A percentile compares a stretch with the other conserved stretches of the same genome.
phyloP scores from a whole-genome alignment of 495 filamentous ascomycete genomes.

The Penicillium lagena region DNA sequence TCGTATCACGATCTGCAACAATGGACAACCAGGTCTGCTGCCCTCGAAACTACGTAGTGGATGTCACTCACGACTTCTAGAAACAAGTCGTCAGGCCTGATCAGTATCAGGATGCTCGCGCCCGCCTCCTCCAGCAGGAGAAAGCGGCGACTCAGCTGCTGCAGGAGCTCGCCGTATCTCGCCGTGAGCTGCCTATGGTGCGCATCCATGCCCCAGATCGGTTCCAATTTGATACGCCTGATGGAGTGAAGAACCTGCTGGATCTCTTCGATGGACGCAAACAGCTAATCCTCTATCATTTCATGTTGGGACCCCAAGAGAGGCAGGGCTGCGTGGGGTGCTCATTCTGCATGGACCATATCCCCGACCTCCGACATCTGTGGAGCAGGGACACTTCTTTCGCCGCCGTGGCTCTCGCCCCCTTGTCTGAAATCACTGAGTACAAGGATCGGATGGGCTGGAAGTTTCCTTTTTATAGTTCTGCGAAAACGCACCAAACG shows the following conservation, averaged over 20 bases:
- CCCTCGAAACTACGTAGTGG: too few relatives aligned
- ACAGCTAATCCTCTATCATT: conserved; percentile 43
- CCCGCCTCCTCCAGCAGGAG: conserved; percentile 32
- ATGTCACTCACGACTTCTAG: not conserved
- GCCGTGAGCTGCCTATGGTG: conserved; percentile 33
- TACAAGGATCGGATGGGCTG: conserved; percentile 33
- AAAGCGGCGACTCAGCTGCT: conserved; percentile 24
- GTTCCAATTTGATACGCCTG: conserved; percentile 29
- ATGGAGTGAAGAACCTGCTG: conserved; percentile 21
- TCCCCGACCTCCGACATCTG: conserved; percentile 30
- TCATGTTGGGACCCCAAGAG: conserved; percentile 33
- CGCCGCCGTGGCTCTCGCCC: conserved; percentile 29
- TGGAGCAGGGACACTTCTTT: conserved; percentile 26
- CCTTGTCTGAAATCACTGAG: conserved; percentile 25
- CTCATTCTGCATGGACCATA: conserved; percentile 30
- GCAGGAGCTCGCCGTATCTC: conserved; percentile 22
- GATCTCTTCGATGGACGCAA: conserved; percentile 34
- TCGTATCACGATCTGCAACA: too few relatives aligned
- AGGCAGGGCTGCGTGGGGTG: conserved; percentile 30
- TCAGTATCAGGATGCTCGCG: conserved; percentile 33
- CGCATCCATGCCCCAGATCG: conserved; percentile 18
- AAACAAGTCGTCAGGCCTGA: conserved; percentile 6
- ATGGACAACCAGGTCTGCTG: too few relatives aligned
- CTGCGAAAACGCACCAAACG: conserved; percentile 10
- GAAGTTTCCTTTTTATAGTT: conserved; percentile 39